A percentile compares a stretch with the other conserved stretches of the same genome.
Evolutionary conservation across 331 rosid species (phyloP).

Genomic region (Saraca asoca): DNA sequence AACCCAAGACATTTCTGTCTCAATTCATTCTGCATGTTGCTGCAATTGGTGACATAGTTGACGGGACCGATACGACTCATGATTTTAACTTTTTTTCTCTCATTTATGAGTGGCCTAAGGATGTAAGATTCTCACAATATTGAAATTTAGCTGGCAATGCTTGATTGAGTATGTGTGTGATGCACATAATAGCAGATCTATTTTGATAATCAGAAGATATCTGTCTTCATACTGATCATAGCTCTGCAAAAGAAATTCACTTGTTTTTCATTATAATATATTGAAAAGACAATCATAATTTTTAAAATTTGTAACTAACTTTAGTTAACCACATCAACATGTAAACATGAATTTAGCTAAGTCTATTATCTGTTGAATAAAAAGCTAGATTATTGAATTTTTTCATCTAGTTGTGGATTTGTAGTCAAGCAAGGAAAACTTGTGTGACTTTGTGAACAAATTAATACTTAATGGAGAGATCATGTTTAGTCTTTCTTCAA

Average conservation of each 20-base stretch:
- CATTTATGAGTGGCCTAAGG: constrained; percentile 95
- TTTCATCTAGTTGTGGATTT: constrained; percentile 11
- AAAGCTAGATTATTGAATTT: neutral
- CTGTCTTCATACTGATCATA: constrained; percentile 12
- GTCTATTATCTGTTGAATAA: constrained; percentile 2
- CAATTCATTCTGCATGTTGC: constrained; percentile 95
- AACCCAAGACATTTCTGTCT: constrained; percentile 80
- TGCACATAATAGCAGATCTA: constrained; percentile 12
- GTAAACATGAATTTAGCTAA: neutral
- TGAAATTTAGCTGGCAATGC: constrained; percentile 31
- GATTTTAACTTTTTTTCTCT: constrained; percentile 95
- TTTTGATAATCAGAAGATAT: constrained; percentile 20
- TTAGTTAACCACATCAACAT: neutral
- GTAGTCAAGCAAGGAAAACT: no score
- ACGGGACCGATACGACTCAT: constrained; percentile 95
- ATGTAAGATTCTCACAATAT: constrained; percentile 66
- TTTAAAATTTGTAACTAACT: constrained; percentile 10
- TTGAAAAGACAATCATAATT: constrained; percentile 4
- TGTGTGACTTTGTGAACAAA: no score
- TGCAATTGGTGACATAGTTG: constrained; percentile 96
- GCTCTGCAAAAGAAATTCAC: constrained; percentile 18
- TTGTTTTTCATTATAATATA: neutral
- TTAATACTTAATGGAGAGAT: constrained; percentile 16
- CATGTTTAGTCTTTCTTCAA: constrained; percentile 26
- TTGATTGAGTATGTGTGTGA: constrained; percentile 31